Evolutionary conservation across 495 filamentous ascomycete species (phyloP), one percentile per base, ranked within the genome.

Genomic region (Aspergillus panamensis): DNA sequence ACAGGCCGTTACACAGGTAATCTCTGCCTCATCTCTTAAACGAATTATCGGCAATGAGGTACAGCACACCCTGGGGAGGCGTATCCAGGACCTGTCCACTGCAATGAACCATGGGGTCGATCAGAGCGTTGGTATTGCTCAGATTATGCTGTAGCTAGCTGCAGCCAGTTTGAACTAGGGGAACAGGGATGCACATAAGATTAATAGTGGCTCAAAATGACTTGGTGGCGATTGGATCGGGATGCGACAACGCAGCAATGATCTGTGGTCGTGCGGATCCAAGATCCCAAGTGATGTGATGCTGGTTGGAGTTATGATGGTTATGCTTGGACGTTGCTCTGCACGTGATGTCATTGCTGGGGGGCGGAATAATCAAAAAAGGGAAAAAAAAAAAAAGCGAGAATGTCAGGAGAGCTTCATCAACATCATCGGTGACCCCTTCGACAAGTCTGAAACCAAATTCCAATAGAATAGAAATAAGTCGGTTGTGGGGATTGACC

Each of bases 221-320:
- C 32, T 51, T 60, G 35, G 51, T 53, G 55, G 42, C 60, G 60
- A 66, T 66, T 66, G 63, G 63, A 54, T 61, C 58, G 61, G 51
- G 52, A 51, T 31, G 51, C 55, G 61, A 66, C 64, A 66, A 63
- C 64, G 53, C 58, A 66, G 60, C 64, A 59, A 56, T 21, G 59
- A 65, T 62, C 62, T 62, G 56, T 65, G 14, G 43, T 29, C n/a
- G 21, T 61, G 63, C 63, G 63, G 63, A 65, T 60, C 63, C 53
- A 31, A 60, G 63, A 65, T 65, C 59, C 56, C 44, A 49, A 59
- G 21, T 40, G 32, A n/a, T 25, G 43, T 58, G 43, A 54, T 56
- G 42, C 21, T 33, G 43, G 51, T 53, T 21, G n/a, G 35, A 52
- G 29, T 51, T 25, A 50, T 45, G 48, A 20, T 25, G 25, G 25